phyloP scores from a whole-genome alignment of 257 asterid genomes.

The Sherardia arvensis region DNA sequence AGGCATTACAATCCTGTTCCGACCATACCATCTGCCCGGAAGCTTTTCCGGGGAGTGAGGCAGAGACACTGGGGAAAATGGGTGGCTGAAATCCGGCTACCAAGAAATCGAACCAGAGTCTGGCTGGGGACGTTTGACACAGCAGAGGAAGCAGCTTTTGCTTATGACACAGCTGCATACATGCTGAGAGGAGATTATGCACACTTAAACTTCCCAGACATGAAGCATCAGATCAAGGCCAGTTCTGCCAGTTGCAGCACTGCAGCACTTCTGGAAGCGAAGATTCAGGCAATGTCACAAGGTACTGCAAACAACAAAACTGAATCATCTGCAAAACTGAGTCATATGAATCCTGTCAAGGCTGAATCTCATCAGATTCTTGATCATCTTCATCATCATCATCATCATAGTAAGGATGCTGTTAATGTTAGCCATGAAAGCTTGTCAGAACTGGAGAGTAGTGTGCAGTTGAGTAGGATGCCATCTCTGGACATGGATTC shows the following conservation, averaged over 20 bases:
- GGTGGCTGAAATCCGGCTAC: conserved; percentile 55
- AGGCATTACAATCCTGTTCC: conserved; percentile 12
- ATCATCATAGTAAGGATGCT: conserved; percentile 19
- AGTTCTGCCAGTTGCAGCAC: conserved; percentile 25
- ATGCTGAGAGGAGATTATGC: conserved; percentile 55
- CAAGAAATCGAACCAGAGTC: conserved; percentile 43
- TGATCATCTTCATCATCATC: neutral
- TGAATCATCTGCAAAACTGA: neutral
- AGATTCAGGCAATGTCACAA: conserved; percentile 35
- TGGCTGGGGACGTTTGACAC: conserved; percentile 61
- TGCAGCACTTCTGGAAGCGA: conserved; percentile 46
- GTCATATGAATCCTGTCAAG: conserved; percentile 6
- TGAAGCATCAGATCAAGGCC: conserved; percentile 34
- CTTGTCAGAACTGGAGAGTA: conserved; percentile 30
- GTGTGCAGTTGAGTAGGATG: conserved; percentile 61
- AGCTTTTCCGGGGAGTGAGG: conserved; percentile 57
- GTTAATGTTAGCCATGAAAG: conserved; percentile 18
- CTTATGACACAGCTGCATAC: conserved; percentile 53
- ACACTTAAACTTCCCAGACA: conserved; percentile 39
- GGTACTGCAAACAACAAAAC: conserved; percentile 7
- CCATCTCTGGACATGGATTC: conserved; percentile 85
- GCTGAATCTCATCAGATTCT: conserved; percentile 17
- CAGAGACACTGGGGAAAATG: conserved; percentile 66
- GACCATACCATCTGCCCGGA: conserved; percentile 20
- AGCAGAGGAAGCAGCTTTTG: conserved; percentile 54